Percentiles rank a stretch among this genome's conserved stretches.
phyloP scores from a whole-genome alignment of 2,329 filamentous ascomycete genomes.

The Fusarium sp. region DNA sequence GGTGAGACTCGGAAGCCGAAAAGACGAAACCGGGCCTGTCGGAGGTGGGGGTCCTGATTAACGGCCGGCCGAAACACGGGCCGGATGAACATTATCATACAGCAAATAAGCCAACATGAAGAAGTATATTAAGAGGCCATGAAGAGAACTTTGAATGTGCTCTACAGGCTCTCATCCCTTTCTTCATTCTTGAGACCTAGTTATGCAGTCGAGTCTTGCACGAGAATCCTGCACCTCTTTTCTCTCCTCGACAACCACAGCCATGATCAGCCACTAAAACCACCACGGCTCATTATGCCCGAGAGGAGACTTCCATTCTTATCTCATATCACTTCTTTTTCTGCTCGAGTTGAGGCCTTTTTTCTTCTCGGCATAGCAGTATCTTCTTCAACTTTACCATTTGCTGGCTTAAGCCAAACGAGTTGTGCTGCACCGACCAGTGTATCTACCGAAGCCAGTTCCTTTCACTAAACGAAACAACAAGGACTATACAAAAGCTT shows the following conservation, averaged over 20 bases:
- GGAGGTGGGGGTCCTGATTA: slow-evolving; percentile 27
- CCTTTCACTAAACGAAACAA: too few species aligned
- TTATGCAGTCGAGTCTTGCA: slow-evolving; percentile 33
- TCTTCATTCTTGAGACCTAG: slow-evolving; percentile 7
- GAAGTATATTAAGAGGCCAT: slow-evolving; percentile 8
- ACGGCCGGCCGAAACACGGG: slow-evolving; percentile 28
- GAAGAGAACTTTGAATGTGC: neutral
- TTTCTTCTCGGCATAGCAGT: slow-evolving; percentile 14
- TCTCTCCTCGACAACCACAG: slow-evolving; percentile 6
- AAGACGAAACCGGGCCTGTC: slow-evolving; percentile 31
- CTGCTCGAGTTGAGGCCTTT: slow-evolving; percentile 11
- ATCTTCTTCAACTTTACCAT: slow-evolving; percentile 4
- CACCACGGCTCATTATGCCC: slow-evolving; percentile 19
- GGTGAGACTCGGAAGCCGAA: slow-evolving; percentile 34
- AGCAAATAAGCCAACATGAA: neutral
- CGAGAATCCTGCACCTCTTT: slow-evolving; percentile 23
- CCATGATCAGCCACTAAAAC: slow-evolving; percentile 11
- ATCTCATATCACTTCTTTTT: neutral
- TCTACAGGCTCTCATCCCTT: slow-evolving; percentile 18
- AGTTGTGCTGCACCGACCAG: neutral
- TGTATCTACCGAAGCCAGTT: neutral
- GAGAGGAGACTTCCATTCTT: slow-evolving; percentile 12
- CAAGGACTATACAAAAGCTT: neutral
- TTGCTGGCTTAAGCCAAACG: slow-evolving; percentile 31
- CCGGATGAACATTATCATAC: slow-evolving; percentile 4